phyloP scores from a whole-genome alignment of 2,329 filamentous ascomycete species.

The Sarocladium kiliense region DNA sequence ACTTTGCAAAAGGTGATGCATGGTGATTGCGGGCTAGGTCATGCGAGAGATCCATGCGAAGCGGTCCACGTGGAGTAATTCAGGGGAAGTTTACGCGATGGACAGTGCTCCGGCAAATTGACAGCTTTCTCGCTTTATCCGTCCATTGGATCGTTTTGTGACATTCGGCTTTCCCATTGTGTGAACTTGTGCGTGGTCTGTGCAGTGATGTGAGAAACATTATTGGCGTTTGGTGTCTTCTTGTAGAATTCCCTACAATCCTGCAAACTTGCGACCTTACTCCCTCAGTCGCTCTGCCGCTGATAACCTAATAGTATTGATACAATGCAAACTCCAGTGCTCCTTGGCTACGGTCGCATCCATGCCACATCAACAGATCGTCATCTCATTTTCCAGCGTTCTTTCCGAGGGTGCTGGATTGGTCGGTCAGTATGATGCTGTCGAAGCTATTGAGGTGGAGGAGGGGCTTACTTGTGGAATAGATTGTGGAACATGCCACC shows the following conservation, averaged over 20 bases:
- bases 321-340: background rate
- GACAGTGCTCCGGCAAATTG: too few relatives aligned
- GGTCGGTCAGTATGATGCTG: constrained; percentile 7
- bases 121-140: too few relatives aligned
- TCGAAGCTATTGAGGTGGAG: background rate
- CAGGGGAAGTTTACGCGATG: background rate
- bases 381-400: constrained; percentile 16
- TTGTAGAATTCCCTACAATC: too few relatives aligned
- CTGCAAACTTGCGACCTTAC: background rate
- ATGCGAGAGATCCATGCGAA: background rate
- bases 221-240: too few relatives aligned
- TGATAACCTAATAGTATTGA: background rate
- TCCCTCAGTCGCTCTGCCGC: background rate
- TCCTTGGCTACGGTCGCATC: background rate
- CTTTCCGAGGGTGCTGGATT: constrained; percentile 25
- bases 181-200: too few relatives aligned
- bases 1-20: background rate
- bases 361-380: background rate
- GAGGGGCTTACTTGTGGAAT: constrained; percentile 48
- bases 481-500: constrained; percentile 47
- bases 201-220: too few relatives aligned
- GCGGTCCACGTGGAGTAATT: background rate
- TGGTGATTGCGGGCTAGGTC: background rate
- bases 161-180: too few relatives aligned
- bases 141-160: too few relatives aligned